Conservation (phyloP, 257 asterid species). For the Jaltomata sinuosa region DNA sequence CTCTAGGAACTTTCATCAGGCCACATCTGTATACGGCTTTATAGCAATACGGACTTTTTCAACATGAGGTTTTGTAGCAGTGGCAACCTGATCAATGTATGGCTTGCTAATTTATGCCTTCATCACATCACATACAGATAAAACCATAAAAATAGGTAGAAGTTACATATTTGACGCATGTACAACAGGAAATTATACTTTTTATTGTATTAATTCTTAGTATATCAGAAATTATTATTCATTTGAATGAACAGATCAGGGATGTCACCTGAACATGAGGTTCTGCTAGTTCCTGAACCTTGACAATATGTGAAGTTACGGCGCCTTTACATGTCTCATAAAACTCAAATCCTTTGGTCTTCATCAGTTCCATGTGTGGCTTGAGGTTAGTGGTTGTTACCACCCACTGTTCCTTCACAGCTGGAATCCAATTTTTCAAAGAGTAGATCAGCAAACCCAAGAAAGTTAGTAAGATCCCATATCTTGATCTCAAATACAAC, state of each 20-base stretch:
- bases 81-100: conserved; percentile 71
- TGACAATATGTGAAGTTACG: conserved; percentile 55
- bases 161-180: background rate
- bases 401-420: conserved; percentile 68
- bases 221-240: background rate
- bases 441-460: conserved; percentile 2
- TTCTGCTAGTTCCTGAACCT: conserved; percentile 57
- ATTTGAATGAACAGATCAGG: background rate
- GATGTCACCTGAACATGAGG: conserved; percentile 67
- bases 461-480: background rate
- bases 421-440: conserved; percentile 73
- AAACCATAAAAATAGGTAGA: background rate
- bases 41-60: conserved; percentile 41
- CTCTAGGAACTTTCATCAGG: conserved; percentile 58
- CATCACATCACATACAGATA: background rate
- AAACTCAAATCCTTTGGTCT: conserved; percentile 45
- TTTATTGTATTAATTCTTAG: conserved; percentile 6
- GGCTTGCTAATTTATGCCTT: conserved; percentile 41
- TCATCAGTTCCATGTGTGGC: conserved; percentile 61
- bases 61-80: conserved; percentile 82
- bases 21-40: conserved; percentile 61
- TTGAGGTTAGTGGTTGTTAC: conserved; percentile 44
- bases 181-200: background rate
- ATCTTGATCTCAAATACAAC: background rate
- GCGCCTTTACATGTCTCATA: conserved; percentile 51